These are phyloP conservation scores for Hymenoscyphus linearis DNA, from an alignment of 2,329 filamentous ascomycete genomes.

Conservation along the genomic window DNA sequence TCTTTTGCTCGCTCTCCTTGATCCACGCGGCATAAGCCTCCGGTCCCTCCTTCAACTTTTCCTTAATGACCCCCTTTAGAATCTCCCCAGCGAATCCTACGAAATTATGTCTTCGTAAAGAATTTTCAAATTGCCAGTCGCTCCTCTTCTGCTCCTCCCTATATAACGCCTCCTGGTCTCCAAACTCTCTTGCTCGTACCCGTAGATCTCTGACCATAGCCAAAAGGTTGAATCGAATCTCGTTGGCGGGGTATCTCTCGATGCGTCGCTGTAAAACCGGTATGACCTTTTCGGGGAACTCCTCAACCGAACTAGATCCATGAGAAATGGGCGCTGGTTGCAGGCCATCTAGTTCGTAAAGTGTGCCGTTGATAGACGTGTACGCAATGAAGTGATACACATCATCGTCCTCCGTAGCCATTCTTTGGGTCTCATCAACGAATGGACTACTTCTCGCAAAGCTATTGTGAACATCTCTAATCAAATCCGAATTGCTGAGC, in stretches of 20 bases:
- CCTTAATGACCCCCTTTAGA: slow-evolving; percentile 74
- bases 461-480: slow-evolving; percentile 63
- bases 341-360: slow-evolving; percentile 94
- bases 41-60: slow-evolving; percentile 63
- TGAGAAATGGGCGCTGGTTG: slow-evolving; percentile 91
- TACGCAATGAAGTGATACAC: slow-evolving; percentile 98
- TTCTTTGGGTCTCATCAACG: slow-evolving; percentile 78
- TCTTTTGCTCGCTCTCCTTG: slow-evolving; percentile 58
- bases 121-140: slow-evolving; percentile 94
- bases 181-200: slow-evolving; percentile 70
- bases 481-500: slow-evolving; percentile 58
- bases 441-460: slow-evolving; percentile 81
- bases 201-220: slow-evolving; percentile 85
- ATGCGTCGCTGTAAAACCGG: slow-evolving; percentile 83
- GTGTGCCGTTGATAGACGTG: slow-evolving; percentile 67
- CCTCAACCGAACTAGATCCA: slow-evolving; percentile 62
- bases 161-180: slow-evolving; percentile 72
- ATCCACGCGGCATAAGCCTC: slow-evolving; percentile 70
- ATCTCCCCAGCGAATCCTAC: slow-evolving; percentile 91
- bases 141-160: slow-evolving; percentile 77
- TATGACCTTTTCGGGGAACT: slow-evolving; percentile 77
- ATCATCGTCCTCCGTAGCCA: slow-evolving; percentile 71
- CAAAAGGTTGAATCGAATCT: slow-evolving; percentile 94
- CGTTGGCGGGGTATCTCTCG: slow-evolving; percentile 73
- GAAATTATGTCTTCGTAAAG: slow-evolving; percentile 87